Conservation (phyloP, 139 green algal species). For the Bryopsis sp. region DNA sequence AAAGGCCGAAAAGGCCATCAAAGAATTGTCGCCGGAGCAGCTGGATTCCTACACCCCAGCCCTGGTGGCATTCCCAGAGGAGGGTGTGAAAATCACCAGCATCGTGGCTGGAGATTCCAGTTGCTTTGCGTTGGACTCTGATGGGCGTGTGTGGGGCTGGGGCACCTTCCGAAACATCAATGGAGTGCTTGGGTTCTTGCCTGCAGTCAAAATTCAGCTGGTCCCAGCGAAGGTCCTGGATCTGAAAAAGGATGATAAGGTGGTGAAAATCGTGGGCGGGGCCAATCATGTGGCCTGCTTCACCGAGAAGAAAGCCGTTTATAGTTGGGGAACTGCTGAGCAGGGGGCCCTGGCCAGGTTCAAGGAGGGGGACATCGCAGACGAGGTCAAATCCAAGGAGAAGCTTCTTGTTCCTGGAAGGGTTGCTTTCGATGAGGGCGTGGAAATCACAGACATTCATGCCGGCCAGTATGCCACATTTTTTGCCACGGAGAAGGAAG, state of each 20-base stretch:
- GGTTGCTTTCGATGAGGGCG: slow-evolving; percentile 4
- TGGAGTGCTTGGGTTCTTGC: slow-evolving; percentile 61
- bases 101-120: slow-evolving; percentile 75
- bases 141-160: slow-evolving; percentile 72
- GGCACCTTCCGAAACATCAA: slow-evolving; percentile 74
- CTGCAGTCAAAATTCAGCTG: not conserved
- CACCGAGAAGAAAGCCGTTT: slow-evolving; percentile 25
- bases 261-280: not conserved
- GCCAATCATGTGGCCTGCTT: slow-evolving; percentile 1
- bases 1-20: no score
- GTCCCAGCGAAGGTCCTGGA: not conserved
- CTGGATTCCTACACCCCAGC: not conserved
- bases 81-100: slow-evolving; percentile 38
- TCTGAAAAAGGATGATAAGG: not conserved
- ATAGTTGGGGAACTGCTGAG: slow-evolving; percentile 69
- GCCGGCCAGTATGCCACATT: slow-evolving; percentile 64
- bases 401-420: slow-evolving; percentile 21
- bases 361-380: slow-evolving; percentile 23
- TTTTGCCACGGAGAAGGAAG: slow-evolving; percentile 40
- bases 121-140: slow-evolving; percentile 52
- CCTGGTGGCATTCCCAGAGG: not conserved
- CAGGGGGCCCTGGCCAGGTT: slow-evolving; percentile 76
- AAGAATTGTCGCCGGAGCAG: no score
- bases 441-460: slow-evolving; percentile 37
- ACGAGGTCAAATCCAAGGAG: not conserved